Evolutionary conservation across 2,329 filamentous ascomycete species (phyloP), one percentile per base, ranked within the genome.

Genomic region (Xylaria sp.): DNA sequence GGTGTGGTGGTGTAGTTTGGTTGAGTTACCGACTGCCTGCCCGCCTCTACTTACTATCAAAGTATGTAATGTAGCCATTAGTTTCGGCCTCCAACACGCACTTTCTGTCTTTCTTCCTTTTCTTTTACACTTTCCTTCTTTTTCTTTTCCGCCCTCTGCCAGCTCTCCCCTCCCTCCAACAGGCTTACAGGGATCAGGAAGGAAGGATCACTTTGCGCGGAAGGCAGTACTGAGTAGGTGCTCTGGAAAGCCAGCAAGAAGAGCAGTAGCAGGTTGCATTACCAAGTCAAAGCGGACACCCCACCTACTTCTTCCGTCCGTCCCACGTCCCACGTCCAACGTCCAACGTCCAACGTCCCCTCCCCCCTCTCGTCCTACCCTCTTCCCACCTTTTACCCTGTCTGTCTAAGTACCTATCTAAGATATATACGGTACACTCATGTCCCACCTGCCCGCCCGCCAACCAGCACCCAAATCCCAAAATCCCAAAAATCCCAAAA

Each of bases 221-320:
- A 41, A 41, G 39, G 39, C 12, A 41, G 39, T 28, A 28, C 28
- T 28, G 39, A 41, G 39, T 28, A 28, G 39, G 10, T 15, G 15
- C 34, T 37, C 34, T 10, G 41, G 46, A 8, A 48, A 13, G 44
- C 34, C 34, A 64, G 63, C 44, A 56, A 56, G 65, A 66, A 69
- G 25, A 41, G 58, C 37, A 48, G 18, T 10, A 34, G 62, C 51
- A 31, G 52, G 63, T 64, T 37, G 56, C 63, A 66, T 69, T 57
- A 55, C 64, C 65, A 72, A 64, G 65, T 63, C 62, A 59, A 65
- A 64, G 63, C 62, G 63, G 70, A 65, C 25, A 65, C 62, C 50
- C 57, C 55, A 63, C 60, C 65, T 57, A 28, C 31, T 52, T 52
- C 59, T 41, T 62, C 59, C 59, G 58, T 60, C 55, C 55, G 56